Evolutionary conservation across 139 green algal species (phyloP), one percentile per base, ranked within the genome.

Genomic region (Prasinococcaceae sp.): DNA sequence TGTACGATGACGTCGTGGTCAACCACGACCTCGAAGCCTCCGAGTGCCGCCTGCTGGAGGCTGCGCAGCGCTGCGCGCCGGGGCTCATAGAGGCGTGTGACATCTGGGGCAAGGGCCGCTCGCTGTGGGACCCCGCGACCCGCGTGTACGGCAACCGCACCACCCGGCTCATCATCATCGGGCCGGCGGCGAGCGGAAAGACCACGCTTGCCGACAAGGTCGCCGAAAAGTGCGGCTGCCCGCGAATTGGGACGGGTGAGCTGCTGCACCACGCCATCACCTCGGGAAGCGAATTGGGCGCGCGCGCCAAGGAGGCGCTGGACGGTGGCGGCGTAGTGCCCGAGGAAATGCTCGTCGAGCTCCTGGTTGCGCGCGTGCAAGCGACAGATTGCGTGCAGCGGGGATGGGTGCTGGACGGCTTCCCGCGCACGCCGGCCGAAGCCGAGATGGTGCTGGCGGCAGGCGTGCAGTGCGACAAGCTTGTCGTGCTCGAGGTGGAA

Each of bases 371-470:
- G 3, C 29, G 63, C 5, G 58, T 85, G 49, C 22, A 39, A 3
- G 27, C 68, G 42, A 38, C 54, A 1, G 77, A 85, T 47, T 84
- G 74, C 50, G 19, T 60, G 25, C 42, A 58, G 10, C 44, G 45
- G 2, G 80, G 80, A 59, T 89, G 77, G 74, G 30, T 82, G 3
- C 61, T 89, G 36, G 80, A 89, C 49, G 80, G 78, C 52, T 86
- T 84, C 60, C 80, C 80, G 8, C 78, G 84, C 51, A 86, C 71
- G 0, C 25, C 44, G 1, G 32, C 51, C 8, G 72, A 84, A 27
- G 48, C 29, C 12, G 33, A 33, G n/a, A 40, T 25, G 6, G 20
- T 60, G 39, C 20, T 20, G 3, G 24, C 10, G 17, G 23, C 23
- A 2, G 57, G 47, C 19, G 37, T 56, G 9, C 4, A 40, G 14